Percentiles rank a stretch among this genome's conserved stretches.
phyloP scores from a whole-genome alignment of 192 early-diverging fungal genomes.

The Allomyces arbusculus region DNA sequence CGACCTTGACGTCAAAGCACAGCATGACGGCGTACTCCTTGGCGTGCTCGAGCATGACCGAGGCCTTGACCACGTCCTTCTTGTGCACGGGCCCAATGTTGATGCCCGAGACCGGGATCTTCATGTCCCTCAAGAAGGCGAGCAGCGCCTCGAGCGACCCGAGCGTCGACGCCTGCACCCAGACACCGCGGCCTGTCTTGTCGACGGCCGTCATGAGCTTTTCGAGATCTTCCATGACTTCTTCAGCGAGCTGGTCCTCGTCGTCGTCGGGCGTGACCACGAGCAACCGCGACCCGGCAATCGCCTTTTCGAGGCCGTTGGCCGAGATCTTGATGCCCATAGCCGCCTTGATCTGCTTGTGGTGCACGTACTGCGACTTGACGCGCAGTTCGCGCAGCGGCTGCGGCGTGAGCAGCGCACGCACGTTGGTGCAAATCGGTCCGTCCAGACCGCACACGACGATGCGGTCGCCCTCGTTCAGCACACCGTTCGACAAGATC shows the following conservation, averaged over 20 bases:
- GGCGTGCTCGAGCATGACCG: constrained; percentile 79
- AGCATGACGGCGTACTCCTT: constrained; percentile 66
- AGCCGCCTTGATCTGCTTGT: constrained; percentile 91
- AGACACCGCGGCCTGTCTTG: constrained; percentile 75
- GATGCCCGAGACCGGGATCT: constrained; percentile 92
- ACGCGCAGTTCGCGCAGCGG: constrained; percentile 91
- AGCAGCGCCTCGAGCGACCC: constrained; percentile 95
- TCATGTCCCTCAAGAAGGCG: constrained; percentile 64
- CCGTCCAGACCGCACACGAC: constrained; percentile 87
- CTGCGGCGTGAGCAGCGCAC: constrained; percentile 96
- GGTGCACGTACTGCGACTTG: constrained; percentile 88
- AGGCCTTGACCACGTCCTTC: constrained; percentile 80
- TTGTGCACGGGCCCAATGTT: constrained; percentile 96
- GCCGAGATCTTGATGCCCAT: constrained; percentile 92
- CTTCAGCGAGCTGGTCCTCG: constrained; percentile 81
- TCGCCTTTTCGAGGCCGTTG: constrained; percentile 80
- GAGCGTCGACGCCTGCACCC: constrained; percentile 93
- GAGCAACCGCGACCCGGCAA: constrained; percentile 87
- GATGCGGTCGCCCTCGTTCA: constrained; percentile 90
- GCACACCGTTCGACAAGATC: constrained; percentile 78
- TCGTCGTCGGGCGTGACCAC: constrained; percentile 89
- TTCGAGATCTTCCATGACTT: constrained; percentile 80
- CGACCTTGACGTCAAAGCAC: constrained; percentile 80
- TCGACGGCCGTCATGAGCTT: constrained; percentile 55
- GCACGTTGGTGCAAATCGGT: constrained; percentile 76